Evolutionary conservation across 1,284 basidiomycete genomes (phyloP).

Genomic region (Vanrija sp.): DNA sequence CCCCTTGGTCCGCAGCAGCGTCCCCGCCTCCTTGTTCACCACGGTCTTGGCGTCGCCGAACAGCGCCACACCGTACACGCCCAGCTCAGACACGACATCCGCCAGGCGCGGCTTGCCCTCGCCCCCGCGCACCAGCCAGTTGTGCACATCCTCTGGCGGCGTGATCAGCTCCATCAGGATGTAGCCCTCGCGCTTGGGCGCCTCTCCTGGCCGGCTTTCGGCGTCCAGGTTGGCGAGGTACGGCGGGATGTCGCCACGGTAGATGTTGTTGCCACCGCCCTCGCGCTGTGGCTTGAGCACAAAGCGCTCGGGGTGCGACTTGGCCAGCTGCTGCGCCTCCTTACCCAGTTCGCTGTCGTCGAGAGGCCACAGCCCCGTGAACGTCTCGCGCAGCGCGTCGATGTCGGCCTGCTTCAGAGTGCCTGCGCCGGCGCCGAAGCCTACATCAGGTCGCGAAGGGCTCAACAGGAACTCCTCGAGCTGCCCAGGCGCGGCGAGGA

Average conservation of each 20-base stretch:
- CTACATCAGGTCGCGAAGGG: conserved; percentile 41
- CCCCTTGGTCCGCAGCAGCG: conserved; percentile 87
- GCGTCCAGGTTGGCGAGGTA: conserved; percentile 63
- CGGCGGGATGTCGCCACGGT: conserved; percentile 72
- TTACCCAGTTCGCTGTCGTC: conserved; percentile 50
- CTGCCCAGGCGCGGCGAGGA: conserved; percentile 67
- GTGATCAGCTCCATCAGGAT: conserved; percentile 89
- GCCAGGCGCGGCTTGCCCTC: conserved; percentile 51
- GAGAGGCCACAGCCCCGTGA: conserved; percentile 70
- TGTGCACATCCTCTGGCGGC: conserved; percentile 64
- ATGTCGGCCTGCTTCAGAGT: conserved; percentile 49
- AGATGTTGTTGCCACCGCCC: conserved; percentile 96
- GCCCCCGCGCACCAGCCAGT: conserved; percentile 64
- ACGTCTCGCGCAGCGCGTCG: conserved; percentile 60
- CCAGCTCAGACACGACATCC: conserved; percentile 85
- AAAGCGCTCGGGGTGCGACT: conserved; percentile 56
- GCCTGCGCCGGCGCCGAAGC: conserved; percentile 48
- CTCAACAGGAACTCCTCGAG: conserved; percentile 65
- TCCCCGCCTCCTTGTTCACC: conserved; percentile 68
- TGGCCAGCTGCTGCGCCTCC: conserved; percentile 57
- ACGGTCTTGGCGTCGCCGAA: conserved; percentile 57
- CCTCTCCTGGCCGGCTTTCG: conserved; percentile 38
- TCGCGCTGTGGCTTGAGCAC: conserved; percentile 96
- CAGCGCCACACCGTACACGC: conserved; percentile 83
- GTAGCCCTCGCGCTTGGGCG: conserved; percentile 60